Conservation (phyloP, 495 filamentous ascomycete genomes). For the Aspergillus sparsus region DNA sequence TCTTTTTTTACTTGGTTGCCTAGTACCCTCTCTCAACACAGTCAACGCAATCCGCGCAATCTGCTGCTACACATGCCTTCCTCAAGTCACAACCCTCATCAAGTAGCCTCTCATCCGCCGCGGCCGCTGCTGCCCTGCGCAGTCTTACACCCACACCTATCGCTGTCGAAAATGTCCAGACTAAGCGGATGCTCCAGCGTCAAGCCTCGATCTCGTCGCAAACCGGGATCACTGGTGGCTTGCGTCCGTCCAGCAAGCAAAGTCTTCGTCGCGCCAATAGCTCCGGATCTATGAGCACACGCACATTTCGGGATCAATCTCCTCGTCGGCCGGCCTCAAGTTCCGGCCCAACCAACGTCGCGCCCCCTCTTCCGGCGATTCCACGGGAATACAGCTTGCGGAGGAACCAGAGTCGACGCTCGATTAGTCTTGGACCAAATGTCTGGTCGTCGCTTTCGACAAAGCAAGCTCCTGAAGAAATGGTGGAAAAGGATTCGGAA, state of each 20-base stretch:
- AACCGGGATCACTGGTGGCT: conserved; percentile 47
- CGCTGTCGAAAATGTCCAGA: conserved; percentile 76
- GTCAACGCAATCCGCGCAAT: conserved; percentile 66
- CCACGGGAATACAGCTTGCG: conserved; percentile 51
- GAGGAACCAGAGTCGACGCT: conserved; percentile 40
- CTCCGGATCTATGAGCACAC: conserved; percentile 78
- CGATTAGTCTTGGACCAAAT: conserved; percentile 56
- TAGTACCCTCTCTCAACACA: conserved; percentile 59
- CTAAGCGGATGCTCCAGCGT: conserved; percentile 78
- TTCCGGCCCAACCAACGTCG: conserved; percentile 33
- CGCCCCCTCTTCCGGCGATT: conserved; percentile 74
- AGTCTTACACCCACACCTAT: conserved; percentile 74
- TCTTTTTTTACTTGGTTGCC: not conserved
- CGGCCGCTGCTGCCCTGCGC: conserved; percentile 79
- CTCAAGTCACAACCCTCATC: conserved; percentile 64
- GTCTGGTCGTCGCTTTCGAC: conserved; percentile 51
- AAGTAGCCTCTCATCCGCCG: conserved; percentile 72
- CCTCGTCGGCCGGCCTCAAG: conserved; percentile 54
- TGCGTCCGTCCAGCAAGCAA: conserved; percentile 40
- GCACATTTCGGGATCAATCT: conserved; percentile 76
- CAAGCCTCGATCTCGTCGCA: conserved; percentile 69
- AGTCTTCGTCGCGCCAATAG: conserved; percentile 66
- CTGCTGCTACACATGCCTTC: conserved; percentile 80
- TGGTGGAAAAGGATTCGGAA: conserved; percentile 49
- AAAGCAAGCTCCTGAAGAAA: conserved; percentile 35